phyloP scores from a whole-genome alignment of 352 stramenopile species.

The Phytophthora sojae region DNA sequence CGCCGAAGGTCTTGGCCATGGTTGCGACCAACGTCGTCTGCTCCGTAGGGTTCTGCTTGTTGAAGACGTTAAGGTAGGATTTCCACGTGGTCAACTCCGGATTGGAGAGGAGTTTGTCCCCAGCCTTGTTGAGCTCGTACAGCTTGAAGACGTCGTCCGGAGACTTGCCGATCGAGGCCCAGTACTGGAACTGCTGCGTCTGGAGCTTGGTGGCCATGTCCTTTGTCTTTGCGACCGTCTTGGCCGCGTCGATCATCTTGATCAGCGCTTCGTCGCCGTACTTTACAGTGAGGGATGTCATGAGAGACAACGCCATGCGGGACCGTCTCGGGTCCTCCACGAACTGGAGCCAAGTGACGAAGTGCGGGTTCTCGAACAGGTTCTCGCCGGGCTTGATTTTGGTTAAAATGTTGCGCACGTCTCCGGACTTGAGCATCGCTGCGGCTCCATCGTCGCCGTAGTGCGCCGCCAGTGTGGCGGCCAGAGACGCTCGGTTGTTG shows the following conservation, averaged over 20 bases:
- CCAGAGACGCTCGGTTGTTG: neutral
- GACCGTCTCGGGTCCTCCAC: neutral
- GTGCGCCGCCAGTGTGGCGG: neutral
- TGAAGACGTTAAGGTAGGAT: neutral
- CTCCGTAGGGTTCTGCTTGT: neutral
- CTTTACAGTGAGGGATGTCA: neutral
- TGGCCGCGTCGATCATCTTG: neutral
- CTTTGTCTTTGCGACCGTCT: neutral
- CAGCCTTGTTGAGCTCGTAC: neutral
- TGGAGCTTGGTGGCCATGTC: neutral
- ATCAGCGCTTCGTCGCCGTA: neutral
- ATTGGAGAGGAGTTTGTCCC: neutral
- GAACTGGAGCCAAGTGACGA: neutral
- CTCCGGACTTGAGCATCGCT: neutral
- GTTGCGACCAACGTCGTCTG: neutral
- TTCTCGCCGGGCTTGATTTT: neutral
- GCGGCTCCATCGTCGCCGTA: neutral
- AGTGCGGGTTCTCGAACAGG: neutral
- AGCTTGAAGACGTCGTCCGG: slow-evolving; percentile 2
- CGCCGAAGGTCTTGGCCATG: neutral
- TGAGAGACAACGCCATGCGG: neutral
- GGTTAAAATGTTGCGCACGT: neutral
- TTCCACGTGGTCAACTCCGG: neutral
- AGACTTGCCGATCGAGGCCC: neutral
- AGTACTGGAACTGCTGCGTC: neutral